Conservation (phyloP, 345 rosid species). For the Theobroma cacao region DNA sequence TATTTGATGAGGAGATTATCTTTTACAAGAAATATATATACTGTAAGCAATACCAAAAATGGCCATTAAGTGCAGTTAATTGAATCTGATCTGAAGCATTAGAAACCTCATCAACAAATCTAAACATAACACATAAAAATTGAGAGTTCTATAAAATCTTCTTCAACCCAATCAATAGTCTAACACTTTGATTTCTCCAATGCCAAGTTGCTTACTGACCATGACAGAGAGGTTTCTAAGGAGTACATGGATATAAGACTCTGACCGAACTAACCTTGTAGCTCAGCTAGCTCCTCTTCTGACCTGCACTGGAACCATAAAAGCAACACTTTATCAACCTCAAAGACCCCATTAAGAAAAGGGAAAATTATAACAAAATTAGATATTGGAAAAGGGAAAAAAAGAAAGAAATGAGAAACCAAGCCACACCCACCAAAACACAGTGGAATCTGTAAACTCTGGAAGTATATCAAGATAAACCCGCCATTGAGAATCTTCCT, state of each 20-base stretch:
- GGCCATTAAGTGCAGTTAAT: not conserved
- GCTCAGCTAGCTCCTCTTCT: constrained; percentile 88
- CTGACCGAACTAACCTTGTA: constrained; percentile 55
- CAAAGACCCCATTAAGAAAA: constrained; percentile 9
- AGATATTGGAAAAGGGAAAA: not conserved
- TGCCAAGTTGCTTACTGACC: not conserved
- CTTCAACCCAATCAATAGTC: not conserved
- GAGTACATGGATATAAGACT: not conserved
- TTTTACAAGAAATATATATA: not conserved
- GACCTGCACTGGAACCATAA: constrained; percentile 92
- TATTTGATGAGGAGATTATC: not conserved
- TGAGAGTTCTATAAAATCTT: not conserved
- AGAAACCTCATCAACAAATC: not conserved
- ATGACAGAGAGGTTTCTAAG: not conserved
- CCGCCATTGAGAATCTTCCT: constrained; percentile 58
- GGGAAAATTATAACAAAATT: not conserved
- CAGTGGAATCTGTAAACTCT: constrained; percentile 65
- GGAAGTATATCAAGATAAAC: constrained; percentile 85
- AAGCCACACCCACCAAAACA: constrained; percentile 73
- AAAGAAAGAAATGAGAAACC: not conserved
- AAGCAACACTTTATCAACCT: constrained; percentile 34
- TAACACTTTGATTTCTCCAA: not conserved
- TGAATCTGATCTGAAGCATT: not conserved
- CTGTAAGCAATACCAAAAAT: not conserved
- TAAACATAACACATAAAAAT: not conserved